Base-by-base conservation (phyloP, 2,329 filamentous ascomycete genomes). In the Dactylellina sp. region DNA sequence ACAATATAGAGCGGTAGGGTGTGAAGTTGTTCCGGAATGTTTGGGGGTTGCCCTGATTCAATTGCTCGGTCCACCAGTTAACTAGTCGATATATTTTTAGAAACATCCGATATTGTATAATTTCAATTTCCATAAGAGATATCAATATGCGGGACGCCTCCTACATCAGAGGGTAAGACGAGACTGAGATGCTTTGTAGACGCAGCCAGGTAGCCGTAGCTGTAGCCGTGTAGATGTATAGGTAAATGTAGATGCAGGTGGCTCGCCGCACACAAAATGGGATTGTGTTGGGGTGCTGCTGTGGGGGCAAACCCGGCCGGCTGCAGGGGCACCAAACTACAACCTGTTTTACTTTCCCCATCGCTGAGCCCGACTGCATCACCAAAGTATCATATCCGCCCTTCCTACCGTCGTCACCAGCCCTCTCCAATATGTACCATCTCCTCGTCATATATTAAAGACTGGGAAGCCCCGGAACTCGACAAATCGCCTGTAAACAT, bases 31-130 rank as follows among this genome's bases (percentile, higher is more conserved):
- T 37, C 20, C 35, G 59, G 57, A 52, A 53, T 32, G 59, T 50
- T 50, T 63, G 35, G 59, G 40, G n/a, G 20, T 12, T 40, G 61
- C 61, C 61, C 61, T 65, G 61, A 65, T 65, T 65, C 49, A 63
- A 65, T 57, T 25, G 53, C 61, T 65, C 50, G 53, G 49, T 37
- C 32, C 52, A 11, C 37, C 42, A 53, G 28, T 24, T n/a, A 2
- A 16, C n/a, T 28, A 25, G 35, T n/a, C n/a, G n/a, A n/a, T n/a
- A 42, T 65, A 65, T 65, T 65, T 25, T 65, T 65, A 65, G 61
- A 47, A 64, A 64, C 49, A 56, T 39, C 37, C 35, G 35, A 63
- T 32, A 56, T 49, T 40, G 28, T 20, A 14, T 14, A 16, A 40
- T 40, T 14, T 14, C 37, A 14, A 12, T 40, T 12, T 14, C 5